phyloP scores from a whole-genome alignment of 2,329 filamentous ascomycete genomes.

The Magnaporthiopsis incrustans region DNA sequence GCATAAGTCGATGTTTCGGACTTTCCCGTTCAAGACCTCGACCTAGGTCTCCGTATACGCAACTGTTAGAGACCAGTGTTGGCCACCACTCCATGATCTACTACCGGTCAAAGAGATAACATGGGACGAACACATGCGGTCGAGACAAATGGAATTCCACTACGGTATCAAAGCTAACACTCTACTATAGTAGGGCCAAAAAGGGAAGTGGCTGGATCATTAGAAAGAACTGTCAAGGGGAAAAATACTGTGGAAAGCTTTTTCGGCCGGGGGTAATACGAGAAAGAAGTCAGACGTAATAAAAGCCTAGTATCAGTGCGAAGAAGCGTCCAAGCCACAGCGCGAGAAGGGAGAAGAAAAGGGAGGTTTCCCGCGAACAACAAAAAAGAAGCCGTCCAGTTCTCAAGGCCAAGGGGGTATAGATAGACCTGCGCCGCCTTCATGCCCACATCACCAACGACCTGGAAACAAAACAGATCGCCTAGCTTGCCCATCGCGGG shows the following conservation, averaged over 20 bases:
- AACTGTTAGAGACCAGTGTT: background rate
- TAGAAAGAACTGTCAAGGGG: conserved; percentile 3
- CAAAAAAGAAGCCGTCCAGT: background rate
- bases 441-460: background rate
- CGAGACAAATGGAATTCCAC: background rate
- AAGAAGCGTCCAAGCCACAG: background rate
- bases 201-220: conserved; percentile 2
- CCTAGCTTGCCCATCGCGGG: background rate
- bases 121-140: background rate
- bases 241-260: conserved; percentile 4
- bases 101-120: too few relatives aligned
- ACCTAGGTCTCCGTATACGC: background rate
- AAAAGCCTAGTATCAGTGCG: background rate
- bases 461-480: background rate
- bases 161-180: background rate
- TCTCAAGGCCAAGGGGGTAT: background rate
- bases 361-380: background rate
- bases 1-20: too few relatives aligned
- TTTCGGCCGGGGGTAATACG: background rate
- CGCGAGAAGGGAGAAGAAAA: background rate
- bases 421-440: background rate
- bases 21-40: too few relatives aligned
- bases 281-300: conserved; percentile 6
- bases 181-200: background rate
- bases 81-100: too few relatives aligned